A percentile compares a stretch with the other conserved stretches of the same genome.
These are phyloP conservation scores for Taxawa tesnikishii DNA, from an alignment of 2,329 filamentous ascomycete species.

Conservation along the genomic window DNA sequence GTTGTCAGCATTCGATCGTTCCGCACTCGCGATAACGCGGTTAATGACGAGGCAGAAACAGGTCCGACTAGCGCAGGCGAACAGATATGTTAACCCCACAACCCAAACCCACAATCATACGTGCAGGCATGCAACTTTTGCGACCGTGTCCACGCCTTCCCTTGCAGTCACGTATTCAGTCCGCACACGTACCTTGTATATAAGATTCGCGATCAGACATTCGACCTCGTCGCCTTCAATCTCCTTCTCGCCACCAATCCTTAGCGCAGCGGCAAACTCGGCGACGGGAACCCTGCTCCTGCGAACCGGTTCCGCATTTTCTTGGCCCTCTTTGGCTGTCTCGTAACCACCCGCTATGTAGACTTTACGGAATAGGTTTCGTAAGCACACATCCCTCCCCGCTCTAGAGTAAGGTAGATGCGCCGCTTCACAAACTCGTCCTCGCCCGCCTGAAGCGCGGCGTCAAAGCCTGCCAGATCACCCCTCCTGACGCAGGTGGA, in stretches of 20 bases:
- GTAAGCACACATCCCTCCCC: conserved; percentile 84
- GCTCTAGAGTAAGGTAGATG: conserved; percentile 89
- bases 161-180: neutral
- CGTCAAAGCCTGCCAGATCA: conserved; percentile 72
- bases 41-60: no score
- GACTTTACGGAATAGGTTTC: conserved; percentile 85
- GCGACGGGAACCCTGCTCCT: conserved; percentile 67
- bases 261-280: conserved; percentile 77
- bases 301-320: conserved; percentile 40
- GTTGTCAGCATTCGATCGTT: conserved; percentile 1
- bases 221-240: conserved; percentile 75
- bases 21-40: conserved; percentile 3
- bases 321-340: conserved; percentile 55
- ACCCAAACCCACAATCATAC: neutral
- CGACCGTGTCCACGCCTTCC: neutral
- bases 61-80: no score
- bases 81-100: no score
- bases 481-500: conserved; percentile 68
- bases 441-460: conserved; percentile 67
- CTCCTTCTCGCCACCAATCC: conserved; percentile 46
- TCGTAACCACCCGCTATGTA: conserved; percentile 77
- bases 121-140: no score
- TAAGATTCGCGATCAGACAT: conserved; percentile 88
- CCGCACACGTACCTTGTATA: conserved; percentile 72
- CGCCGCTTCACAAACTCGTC: conserved; percentile 87